These are phyloP conservation scores for Fragaria ananassa DNA, from an alignment of 306 rosid genomes.

Conservation along the genomic window DNA sequence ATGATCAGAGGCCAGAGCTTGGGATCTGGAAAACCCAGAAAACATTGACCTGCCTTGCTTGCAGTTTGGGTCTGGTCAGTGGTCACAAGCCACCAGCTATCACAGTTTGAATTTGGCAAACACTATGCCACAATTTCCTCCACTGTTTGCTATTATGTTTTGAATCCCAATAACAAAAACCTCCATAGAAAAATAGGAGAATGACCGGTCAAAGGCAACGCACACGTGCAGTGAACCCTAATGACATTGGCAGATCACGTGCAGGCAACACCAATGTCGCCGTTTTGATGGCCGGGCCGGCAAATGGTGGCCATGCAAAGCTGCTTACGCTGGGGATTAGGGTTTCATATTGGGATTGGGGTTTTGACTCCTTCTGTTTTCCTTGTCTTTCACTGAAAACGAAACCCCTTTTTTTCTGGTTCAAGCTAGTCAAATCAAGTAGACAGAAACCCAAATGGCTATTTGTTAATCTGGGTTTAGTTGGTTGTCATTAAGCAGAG, in stretches of 20 bases:
- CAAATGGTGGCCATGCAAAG: neutral
- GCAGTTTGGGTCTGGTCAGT: slow-evolving; percentile 29
- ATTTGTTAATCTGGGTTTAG: slow-evolving; percentile 4
- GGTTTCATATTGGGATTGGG: slow-evolving; percentile 8
- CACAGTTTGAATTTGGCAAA: neutral
- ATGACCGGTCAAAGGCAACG: slow-evolving; percentile 22
- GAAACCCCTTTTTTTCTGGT: neutral
- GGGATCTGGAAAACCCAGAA: slow-evolving; percentile 54
- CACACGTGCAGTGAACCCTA: slow-evolving; percentile 41
- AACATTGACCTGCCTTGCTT: slow-evolving; percentile 31
- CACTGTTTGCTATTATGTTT: neutral
- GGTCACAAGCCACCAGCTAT: neutral
- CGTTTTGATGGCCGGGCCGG: slow-evolving; percentile 53
- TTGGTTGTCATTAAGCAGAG: neutral
- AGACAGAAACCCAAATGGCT: neutral
- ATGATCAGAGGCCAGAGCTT: slow-evolving; percentile 11
- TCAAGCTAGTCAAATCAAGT: neutral
- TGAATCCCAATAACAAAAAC: neutral
- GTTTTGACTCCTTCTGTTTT: slow-evolving; percentile 20
- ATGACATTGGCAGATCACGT: slow-evolving; percentile 39
- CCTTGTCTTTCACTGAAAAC: neutral
- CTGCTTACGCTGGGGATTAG: slow-evolving; percentile 8
- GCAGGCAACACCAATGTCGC: slow-evolving; percentile 44
- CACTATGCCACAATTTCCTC: neutral
- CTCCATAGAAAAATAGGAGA: neutral